phyloP scores from a whole-genome alignment of 1,284 basidiomycete species.

The Cryptococcus deneoformans region DNA sequence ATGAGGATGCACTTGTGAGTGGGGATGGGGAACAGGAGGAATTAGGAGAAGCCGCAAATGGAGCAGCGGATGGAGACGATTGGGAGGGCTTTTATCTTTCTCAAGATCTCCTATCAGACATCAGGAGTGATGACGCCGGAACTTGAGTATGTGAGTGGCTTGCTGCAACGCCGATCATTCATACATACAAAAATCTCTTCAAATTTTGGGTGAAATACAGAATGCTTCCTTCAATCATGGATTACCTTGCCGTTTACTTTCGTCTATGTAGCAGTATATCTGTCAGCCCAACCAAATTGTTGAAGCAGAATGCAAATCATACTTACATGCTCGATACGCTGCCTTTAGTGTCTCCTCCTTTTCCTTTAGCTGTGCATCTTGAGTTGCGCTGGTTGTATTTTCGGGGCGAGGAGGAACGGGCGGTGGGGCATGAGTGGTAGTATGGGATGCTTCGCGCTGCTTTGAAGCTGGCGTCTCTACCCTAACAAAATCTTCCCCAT shows the following conservation, averaged over 20 bases:
- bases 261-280: no score
- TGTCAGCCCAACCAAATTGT: no score
- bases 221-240: no score
- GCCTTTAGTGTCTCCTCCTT: conserved; percentile 26
- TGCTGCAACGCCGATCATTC: neutral
- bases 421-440: neutral
- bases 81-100: conserved; percentile 42
- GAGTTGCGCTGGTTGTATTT: conserved; percentile 4
- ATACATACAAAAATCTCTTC: neutral
- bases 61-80: conserved; percentile 21
- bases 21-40: neutral
- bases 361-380: conserved; percentile 9
- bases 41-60: neutral
- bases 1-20: conserved; percentile 7
- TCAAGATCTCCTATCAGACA: conserved; percentile 32
- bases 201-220: no score
- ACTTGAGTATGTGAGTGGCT: conserved; percentile 3
- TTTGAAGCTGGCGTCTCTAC: conserved; percentile 62
- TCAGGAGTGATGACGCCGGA: conserved; percentile 9
- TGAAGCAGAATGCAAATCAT: no score
- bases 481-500: conserved; percentile 67
- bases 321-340: conserved; percentile 38
- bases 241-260: no score
- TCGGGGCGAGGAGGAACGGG: conserved; percentile 12
- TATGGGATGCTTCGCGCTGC: conserved; percentile 41